phyloP scores from a whole-genome alignment of 2,329 filamentous ascomycete genomes.

The Calonectria pseudoreteaudii region DNA sequence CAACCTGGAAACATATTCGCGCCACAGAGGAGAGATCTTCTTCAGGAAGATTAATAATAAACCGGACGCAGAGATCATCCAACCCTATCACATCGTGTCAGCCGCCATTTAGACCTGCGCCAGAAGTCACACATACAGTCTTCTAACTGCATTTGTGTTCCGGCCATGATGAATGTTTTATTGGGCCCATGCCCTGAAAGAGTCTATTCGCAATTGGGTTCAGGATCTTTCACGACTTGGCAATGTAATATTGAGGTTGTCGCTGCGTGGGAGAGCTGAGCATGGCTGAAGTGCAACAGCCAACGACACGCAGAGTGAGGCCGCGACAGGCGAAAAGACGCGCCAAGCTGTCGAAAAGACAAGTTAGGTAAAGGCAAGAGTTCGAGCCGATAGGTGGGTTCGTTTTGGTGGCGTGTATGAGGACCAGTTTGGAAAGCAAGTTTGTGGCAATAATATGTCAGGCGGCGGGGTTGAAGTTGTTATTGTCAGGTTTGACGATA shows the following conservation, averaged over 20 bases:
- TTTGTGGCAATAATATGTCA: not conserved
- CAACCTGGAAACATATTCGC: constrained; percentile 97
- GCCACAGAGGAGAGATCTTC: constrained; percentile 91
- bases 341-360: constrained; percentile 37
- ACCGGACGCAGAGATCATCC: constrained; percentile 97
- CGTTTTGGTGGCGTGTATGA: not conserved
- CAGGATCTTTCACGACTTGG: constrained; percentile 46
- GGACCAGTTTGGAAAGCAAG: not conserved
- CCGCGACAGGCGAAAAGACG: constrained; percentile 44
- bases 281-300: constrained; percentile 45
- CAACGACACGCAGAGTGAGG: constrained; percentile 37
- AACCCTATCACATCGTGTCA: constrained; percentile 71
- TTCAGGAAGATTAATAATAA: constrained; percentile 95
- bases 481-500: constrained; percentile 38
- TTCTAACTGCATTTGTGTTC: constrained; percentile 86
- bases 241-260: constrained; percentile 44
- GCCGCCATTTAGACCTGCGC: constrained; percentile 28
- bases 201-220: constrained; percentile 14
- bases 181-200: constrained; percentile 45
- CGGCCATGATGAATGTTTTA: constrained; percentile 72
- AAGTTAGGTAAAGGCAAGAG: constrained; percentile 22
- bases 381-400: not conserved
- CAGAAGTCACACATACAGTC: constrained; percentile 73
- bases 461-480: constrained; percentile 28
- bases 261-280: constrained; percentile 46